Evolutionary conservation across 1,284 basidiomycete species (phyloP).

Genomic region (Farysia itapuensis): DNA sequence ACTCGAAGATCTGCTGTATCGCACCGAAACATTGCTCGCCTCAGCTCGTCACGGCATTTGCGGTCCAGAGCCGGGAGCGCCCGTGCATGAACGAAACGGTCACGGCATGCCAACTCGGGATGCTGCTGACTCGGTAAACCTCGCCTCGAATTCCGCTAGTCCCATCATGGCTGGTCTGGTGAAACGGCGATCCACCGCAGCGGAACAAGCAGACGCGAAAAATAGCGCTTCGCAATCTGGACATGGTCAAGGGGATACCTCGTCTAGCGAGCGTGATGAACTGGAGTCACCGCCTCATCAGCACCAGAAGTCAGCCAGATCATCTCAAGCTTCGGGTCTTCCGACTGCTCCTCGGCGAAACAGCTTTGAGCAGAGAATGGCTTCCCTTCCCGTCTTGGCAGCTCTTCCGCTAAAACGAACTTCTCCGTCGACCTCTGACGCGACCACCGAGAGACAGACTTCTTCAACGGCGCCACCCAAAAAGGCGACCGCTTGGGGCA

Average conservation of each 20-base stretch:
- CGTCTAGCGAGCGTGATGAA: constrained; percentile 36
- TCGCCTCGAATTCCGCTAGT: not conserved
- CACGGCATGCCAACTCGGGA: not conserved
- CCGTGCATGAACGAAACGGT: not conserved
- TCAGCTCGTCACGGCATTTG: constrained; percentile 13
- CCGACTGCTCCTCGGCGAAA: constrained; percentile 24
- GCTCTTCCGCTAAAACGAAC: constrained; percentile 40
- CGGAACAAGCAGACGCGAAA: too few relatives aligned
- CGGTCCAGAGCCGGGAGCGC: not conserved
- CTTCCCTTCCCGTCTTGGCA: constrained; percentile 32
- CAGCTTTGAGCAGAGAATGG: constrained; percentile 47
- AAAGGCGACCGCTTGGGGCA: constrained; percentile 34
- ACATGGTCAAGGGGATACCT: constrained; percentile 19
- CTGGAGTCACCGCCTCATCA: constrained; percentile 26
- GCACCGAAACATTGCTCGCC: constrained; percentile 42
- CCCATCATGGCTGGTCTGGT: not conserved
- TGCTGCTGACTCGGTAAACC: not conserved
- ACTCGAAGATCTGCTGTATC: constrained; percentile 43
- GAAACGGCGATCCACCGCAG: not conserved
- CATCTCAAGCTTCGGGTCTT: constrained; percentile 4
- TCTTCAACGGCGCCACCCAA: constrained; percentile 5
- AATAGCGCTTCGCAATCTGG: too few relatives aligned
- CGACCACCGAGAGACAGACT: not conserved
- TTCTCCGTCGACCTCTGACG: constrained; percentile 7
- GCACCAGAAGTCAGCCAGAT: constrained; percentile 3